phyloP scores from a whole-genome alignment of 371 early-diverging fungal species.

The Phascolomyces articulosus region DNA sequence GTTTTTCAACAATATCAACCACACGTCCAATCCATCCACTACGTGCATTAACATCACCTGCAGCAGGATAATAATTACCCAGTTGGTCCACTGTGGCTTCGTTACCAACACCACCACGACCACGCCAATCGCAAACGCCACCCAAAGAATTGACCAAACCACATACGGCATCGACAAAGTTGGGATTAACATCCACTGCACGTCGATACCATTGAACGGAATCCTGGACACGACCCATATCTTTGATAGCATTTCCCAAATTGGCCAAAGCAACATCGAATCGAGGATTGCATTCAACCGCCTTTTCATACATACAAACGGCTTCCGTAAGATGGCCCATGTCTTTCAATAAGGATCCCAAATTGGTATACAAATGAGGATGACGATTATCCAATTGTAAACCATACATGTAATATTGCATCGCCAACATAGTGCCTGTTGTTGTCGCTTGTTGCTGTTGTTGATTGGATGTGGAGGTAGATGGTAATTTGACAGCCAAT shows the following conservation, averaged over 20 bases:
- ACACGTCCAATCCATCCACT: conserved; percentile 85
- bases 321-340: conserved; percentile 85
- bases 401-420: conserved; percentile 89
- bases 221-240: conserved; percentile 88
- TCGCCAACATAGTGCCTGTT: conserved; percentile 74
- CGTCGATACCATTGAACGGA: conserved; percentile 85
- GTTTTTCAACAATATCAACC: conserved; percentile 78
- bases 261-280: conserved; percentile 93
- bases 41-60: conserved; percentile 24
- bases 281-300: conserved; percentile 82
- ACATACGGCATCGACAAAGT: conserved; percentile 92
- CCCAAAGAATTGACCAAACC: conserved; percentile 86
- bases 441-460: conserved; percentile 38
- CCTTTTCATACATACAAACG: conserved; percentile 87
- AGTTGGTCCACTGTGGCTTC: conserved; percentile 43
- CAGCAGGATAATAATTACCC: conserved; percentile 31
- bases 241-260: conserved; percentile 89
- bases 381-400: conserved; percentile 82
- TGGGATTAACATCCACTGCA: conserved; percentile 85
- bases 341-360: conserved; percentile 88
- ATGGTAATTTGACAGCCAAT: conserved; percentile 50
- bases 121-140: conserved; percentile 92
- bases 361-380: conserved; percentile 88
- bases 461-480: conserved; percentile 20
- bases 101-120: conserved; percentile 64